A percentile compares a stretch with the other conserved stretches of the same genome.
Evolutionary conservation across 495 filamentous ascomycete genomes (phyloP).

Genomic region (Daldinia concentrica): DNA sequence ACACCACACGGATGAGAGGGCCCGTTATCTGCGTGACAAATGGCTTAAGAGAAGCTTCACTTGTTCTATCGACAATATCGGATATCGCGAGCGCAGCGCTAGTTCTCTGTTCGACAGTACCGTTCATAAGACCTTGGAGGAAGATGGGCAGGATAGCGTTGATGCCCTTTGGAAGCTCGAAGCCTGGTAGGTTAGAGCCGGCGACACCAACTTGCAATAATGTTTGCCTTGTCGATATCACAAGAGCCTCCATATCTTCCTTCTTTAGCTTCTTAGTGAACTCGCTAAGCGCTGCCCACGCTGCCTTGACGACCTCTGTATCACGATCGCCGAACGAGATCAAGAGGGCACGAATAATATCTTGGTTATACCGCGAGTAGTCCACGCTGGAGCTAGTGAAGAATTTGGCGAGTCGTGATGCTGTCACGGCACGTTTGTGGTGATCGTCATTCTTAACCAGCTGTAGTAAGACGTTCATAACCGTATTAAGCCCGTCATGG

Average conservation of each 20-base stretch:
- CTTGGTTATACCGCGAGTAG: slow-evolving; percentile 92
- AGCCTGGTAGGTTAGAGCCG: slow-evolving; percentile 85
- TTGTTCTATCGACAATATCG: slow-evolving; percentile 92
- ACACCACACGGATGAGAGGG: slow-evolving; percentile 95
- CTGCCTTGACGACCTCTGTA: slow-evolving; percentile 84
- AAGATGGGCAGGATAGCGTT: slow-evolving; percentile 97
- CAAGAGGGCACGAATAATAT: slow-evolving; percentile 87
- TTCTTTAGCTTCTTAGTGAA: slow-evolving; percentile 90
- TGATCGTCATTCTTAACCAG: slow-evolving; percentile 94
- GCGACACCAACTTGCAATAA: slow-evolving; percentile 87
- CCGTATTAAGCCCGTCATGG: slow-evolving; percentile 91
- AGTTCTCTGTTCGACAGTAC: slow-evolving; percentile 87
- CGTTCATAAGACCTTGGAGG: slow-evolving; percentile 96
- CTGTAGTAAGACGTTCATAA: slow-evolving; percentile 89
- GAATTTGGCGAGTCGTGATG: slow-evolving; percentile 85
- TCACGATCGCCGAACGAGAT: slow-evolving; percentile 93
- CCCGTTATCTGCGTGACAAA: slow-evolving; percentile 98
- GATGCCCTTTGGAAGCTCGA: slow-evolving; percentile 95
- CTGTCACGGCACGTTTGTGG: slow-evolving; percentile 77
- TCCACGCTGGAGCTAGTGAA: slow-evolving; percentile 83
- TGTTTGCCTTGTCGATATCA: slow-evolving; percentile 82
- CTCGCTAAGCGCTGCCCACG: slow-evolving; percentile 88
- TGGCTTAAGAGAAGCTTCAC: slow-evolving; percentile 81
- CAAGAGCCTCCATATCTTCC: slow-evolving; percentile 98
- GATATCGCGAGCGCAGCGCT: slow-evolving; percentile 93